phyloP scores from a whole-genome alignment of 805 yeast species.

The Pichia exigua region DNA sequence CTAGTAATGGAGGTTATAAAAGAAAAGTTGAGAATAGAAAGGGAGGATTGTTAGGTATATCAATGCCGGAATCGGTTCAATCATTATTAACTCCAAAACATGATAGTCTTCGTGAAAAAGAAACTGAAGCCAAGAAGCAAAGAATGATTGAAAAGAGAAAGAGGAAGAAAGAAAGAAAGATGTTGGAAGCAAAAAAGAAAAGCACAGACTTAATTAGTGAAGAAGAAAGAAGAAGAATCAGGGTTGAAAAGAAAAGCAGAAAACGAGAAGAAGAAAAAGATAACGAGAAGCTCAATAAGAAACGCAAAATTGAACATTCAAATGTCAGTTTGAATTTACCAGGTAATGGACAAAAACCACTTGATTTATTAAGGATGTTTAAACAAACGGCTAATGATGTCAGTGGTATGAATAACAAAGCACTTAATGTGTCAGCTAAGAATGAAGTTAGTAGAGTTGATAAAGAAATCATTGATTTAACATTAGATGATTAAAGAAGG shows the following conservation, averaged over 20 bases:
- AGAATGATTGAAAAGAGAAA: background rate
- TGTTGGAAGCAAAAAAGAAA: background rate
- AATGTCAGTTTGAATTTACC: background rate
- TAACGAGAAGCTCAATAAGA: background rate
- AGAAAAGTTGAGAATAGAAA: background rate
- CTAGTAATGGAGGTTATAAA: background rate
- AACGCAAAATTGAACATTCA: background rate
- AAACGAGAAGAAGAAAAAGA: background rate
- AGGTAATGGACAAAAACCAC: background rate
- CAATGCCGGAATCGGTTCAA: constrained; percentile 1
- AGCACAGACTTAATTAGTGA: background rate
- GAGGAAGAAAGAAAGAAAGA: background rate
- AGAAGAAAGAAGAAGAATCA: background rate
- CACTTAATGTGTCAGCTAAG: background rate
- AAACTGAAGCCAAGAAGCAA: background rate
- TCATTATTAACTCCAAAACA: background rate
- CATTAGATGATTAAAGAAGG: constrained; percentile 6
- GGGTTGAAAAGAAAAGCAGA: background rate
- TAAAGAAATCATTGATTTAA: constrained; percentile 23
- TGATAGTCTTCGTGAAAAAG: background rate
- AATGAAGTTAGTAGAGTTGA: background rate
- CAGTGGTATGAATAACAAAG: background rate
- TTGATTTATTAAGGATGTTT: constrained; percentile 1
- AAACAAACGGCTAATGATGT: constrained; percentile 8
- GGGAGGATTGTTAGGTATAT: constrained; percentile 5